These are phyloP conservation scores for Breviolum minutum DNA, from an alignment of 73 alveolate species.

Conservation along the genomic window DNA sequence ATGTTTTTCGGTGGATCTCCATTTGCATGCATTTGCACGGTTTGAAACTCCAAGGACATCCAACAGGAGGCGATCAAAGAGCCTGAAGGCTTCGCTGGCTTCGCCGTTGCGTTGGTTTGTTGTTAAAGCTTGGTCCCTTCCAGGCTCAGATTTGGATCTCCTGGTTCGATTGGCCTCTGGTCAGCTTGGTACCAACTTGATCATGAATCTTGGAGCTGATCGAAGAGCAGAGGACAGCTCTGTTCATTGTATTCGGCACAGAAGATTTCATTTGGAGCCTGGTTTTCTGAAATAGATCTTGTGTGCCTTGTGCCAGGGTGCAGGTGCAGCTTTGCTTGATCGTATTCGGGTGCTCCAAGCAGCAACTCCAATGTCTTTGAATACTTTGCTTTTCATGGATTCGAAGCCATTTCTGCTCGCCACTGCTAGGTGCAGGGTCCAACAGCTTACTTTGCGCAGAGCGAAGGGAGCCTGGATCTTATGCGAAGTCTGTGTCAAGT, in stretches of 20 bases:
- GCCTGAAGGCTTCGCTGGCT: conserved; percentile 6
- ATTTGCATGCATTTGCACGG: no score
- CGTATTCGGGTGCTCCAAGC: conserved; percentile 56
- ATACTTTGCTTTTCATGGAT: background rate
- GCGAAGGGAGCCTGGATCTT: conserved; percentile 23
- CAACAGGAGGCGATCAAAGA: conserved; percentile 18
- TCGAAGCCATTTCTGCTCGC: background rate
- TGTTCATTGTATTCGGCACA: background rate
- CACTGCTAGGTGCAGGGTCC: conserved; percentile 53
- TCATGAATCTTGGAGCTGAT: conserved; percentile 32
- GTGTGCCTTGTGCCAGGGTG: conserved; percentile 20
- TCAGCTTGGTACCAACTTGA: conserved; percentile 4
- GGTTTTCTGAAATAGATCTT: background rate
- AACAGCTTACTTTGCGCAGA: conserved; percentile 46
- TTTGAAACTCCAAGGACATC: background rate
- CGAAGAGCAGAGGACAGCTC: conserved; percentile 50
- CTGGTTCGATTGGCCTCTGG: conserved; percentile 74
- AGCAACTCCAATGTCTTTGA: background rate
- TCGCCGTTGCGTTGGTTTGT: background rate
- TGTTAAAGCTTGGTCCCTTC: background rate
- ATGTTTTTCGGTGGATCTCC: no score
- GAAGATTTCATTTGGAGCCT: background rate
- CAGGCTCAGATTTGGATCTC: conserved; percentile 53
- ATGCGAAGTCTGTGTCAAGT: background rate
- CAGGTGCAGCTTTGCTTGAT: conserved; percentile 41